Evolutionary conservation across 2,329 filamentous ascomycete genomes (phyloP).

Genomic region (Aureobasidium sp.): DNA sequence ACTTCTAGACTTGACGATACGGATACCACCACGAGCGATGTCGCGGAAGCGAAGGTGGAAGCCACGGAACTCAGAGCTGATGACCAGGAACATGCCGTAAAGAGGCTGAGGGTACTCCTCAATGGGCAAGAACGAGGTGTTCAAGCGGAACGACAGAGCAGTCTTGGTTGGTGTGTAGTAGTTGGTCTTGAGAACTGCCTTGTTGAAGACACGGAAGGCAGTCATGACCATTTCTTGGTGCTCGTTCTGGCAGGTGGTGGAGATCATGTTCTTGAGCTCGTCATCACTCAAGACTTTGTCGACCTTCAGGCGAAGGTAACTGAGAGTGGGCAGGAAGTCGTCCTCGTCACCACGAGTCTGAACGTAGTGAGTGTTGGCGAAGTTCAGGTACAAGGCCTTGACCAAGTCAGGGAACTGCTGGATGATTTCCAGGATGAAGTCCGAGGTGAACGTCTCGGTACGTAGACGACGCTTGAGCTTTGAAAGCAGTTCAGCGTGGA

Average conservation of each 20-base stretch:
- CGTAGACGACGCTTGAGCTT: slow-evolving; percentile 94
- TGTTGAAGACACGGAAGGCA: slow-evolving; percentile 93
- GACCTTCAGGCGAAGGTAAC: slow-evolving; percentile 56
- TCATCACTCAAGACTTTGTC: slow-evolving; percentile 68
- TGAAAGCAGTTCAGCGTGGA: slow-evolving; percentile 76
- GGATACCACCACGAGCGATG: slow-evolving; percentile 92
- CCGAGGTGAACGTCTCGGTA: slow-evolving; percentile 93
- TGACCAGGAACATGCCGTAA: slow-evolving; percentile 98
- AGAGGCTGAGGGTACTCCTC: slow-evolving; percentile 89
- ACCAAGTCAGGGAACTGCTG: slow-evolving; percentile 80
- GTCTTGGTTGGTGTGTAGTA: slow-evolving; percentile 98
- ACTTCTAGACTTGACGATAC: slow-evolving; percentile 96
- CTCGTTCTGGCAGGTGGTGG: slow-evolving; percentile 73
- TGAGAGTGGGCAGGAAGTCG: slow-evolving; percentile 62
- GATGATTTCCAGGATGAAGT: slow-evolving; percentile 98
- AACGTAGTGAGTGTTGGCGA: slow-evolving; percentile 77
- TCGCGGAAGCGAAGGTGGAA: slow-evolving; percentile 98
- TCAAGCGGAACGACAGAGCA: slow-evolving; percentile 88
- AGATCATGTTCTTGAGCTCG: slow-evolving; percentile 66
- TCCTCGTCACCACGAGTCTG: slow-evolving; percentile 56
- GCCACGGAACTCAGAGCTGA: slow-evolving; percentile 90
- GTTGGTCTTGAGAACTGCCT: slow-evolving; percentile 90
- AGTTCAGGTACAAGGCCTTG: slow-evolving; percentile 79
- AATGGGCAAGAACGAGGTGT: slow-evolving; percentile 78
- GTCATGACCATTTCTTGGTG: slow-evolving; percentile 98